Evolutionary conservation across 1,284 basidiomycete species (phyloP), one percentile per base, ranked within the genome.

Genomic region (Cryptococcus amylolentus): DNA sequence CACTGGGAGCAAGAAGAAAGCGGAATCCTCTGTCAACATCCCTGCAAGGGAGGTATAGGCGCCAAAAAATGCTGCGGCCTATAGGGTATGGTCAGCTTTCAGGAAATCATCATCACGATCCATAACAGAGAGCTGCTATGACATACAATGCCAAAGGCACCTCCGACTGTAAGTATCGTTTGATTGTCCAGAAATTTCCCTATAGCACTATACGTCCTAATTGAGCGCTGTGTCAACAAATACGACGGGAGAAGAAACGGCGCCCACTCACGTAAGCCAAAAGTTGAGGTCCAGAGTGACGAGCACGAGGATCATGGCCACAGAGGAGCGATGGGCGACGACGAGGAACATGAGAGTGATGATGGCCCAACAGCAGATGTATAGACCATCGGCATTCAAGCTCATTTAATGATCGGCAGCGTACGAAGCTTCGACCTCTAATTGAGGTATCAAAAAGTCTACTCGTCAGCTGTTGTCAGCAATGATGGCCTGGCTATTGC

Each of bases 241-340:
- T 23, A 23, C 23, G 23, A 3, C 23, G 23, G 2, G 23, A 23
- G 1, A 23, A 23, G 1, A 23, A 23, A 23, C 23, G 23, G 23
- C 23, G 2, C 23, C 14, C 9, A 74, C 62, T 60, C 63, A 79
- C 63, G 81, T 70, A 1, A 80, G 58, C 50, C 78, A 67, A 73
- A 82, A 82, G 9, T 79, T 81, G 35, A 82, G 59, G 31, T 84
- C 81, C 5, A 96, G 83, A 79, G 84, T 84, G 72, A 84, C 81
- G 78, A 97, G 88, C 27, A 95, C 55, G 20, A 80, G 67, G 43
- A 86, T 80, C 54, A 91, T 82, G 1, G 82, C 84, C 35, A 88
- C 51, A 53, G 84, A 88, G 43, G 84, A 85, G 52, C 86, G 83
- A 9, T 89, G 73, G 0, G 86, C 78, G 2, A 82, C 86, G 52